Percentiles rank a stretch among this genome's conserved stretches.
These are phyloP conservation scores for Phytophthora multivora DNA, from an alignment of 352 stramenopile genomes.

Conservation along the genomic window DNA sequence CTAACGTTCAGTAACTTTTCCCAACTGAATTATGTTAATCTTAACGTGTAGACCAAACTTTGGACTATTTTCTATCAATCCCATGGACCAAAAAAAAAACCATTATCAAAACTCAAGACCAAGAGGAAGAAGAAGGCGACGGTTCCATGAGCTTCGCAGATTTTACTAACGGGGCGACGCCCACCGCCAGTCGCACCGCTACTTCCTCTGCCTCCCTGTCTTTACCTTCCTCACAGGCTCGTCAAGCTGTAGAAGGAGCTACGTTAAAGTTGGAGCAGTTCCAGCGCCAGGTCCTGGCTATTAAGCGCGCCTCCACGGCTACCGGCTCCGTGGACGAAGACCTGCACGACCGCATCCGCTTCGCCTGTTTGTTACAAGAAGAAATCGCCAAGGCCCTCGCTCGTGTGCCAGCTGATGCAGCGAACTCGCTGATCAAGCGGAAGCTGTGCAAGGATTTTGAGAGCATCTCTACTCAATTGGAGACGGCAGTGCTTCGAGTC, in stretches of 20 bases:
- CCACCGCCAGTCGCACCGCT: conserved; percentile 19
- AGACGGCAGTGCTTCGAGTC: conserved; percentile 69
- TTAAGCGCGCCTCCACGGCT: conserved; percentile 62
- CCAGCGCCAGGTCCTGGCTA: conserved; percentile 79
- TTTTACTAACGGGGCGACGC: conserved; percentile 39
- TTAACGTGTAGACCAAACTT: no score
- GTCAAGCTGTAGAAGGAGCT: conserved; percentile 67
- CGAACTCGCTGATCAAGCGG: conserved; percentile 74
- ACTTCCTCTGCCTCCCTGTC: conserved; percentile 7
- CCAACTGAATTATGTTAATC: no score
- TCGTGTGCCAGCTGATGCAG: conserved; percentile 59
- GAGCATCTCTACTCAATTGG: conserved; percentile 72
- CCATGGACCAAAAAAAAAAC: no score
- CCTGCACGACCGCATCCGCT: conserved; percentile 84
- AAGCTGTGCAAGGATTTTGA: conserved; percentile 88
- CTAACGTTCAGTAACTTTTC: no score
- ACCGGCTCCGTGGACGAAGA: conserved; percentile 62
- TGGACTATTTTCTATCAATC: no score
- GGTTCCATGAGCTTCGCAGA: conserved; percentile 69
- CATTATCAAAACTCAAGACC: background rate
- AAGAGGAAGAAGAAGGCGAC: background rate
- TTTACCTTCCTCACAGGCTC: conserved; percentile 27
- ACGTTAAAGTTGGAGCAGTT: conserved; percentile 86
- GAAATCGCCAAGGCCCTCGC: conserved; percentile 74
- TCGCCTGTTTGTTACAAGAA: conserved; percentile 81